Evolutionary conservation across 1,284 basidiomycete species (phyloP), one percentile per base, ranked within the genome.

Genomic region (Termitomyces sp.): DNA sequence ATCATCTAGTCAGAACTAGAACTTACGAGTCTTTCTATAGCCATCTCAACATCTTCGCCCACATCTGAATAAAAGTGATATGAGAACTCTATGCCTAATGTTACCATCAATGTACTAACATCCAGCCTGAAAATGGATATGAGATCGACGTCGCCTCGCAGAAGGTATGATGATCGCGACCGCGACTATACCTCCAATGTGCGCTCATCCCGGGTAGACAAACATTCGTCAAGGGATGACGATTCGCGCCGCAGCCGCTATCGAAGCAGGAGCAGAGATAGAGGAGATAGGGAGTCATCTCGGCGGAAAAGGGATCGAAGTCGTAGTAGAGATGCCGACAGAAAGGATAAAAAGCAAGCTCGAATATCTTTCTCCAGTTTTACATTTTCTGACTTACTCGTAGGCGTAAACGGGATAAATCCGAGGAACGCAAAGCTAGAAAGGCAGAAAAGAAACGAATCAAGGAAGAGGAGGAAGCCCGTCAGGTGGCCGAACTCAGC

Each of bases 21-120:
- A 64, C 75, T 64, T 60, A 87, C 89, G 58, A 97, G 71, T 56
- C 93, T 78, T 53, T 93, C 84, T 31, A 97, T 83, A 45, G 89
- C 87, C 74, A 87, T 88, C 58, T 97, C 94, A 1, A 95, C 94
- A 64, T 97, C 94, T 63, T 96, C 94, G 59, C 93, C 93, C 37
- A 97, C 91, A 69, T 96, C 91, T 94, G 62, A 30, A 49, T 24
- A 21, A 64, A 57, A 40, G 46, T 9, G 10, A 41, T 49, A 30
- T 19, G 19, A 50, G 18, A 52, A 42, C 46, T 14, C 18, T 54
- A 30, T 48, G 30, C 46, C 19, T 48, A 34, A 56, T 33, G 26
- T 46, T 16, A 19, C 38, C 14, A 41, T 48, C 52, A 53, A 37
- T 13, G 19, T 39, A 79, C 88, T 67, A 58, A 90, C 88, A 91